A percentile compares a stretch with the other conserved stretches of the same genome.
phyloP scores from a whole-genome alignment of 2,329 filamentous ascomycete genomes.

The Drechslerella coelobrocha region DNA sequence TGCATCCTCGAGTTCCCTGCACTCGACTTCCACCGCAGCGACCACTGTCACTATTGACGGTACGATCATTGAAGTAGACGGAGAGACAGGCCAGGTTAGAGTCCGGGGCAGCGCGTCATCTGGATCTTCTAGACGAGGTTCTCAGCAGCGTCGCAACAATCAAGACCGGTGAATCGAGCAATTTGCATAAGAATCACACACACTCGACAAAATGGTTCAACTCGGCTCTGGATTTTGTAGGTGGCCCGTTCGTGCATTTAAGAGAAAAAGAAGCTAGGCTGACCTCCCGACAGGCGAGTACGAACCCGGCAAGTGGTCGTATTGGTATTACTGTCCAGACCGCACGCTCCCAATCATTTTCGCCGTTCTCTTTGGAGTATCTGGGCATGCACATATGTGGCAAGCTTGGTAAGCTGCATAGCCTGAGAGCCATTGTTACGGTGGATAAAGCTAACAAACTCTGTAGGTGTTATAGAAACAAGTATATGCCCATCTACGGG shows the following conservation, averaged over 20 bases:
- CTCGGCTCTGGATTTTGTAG: slow-evolving; percentile 49
- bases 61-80: slow-evolving; percentile 46
- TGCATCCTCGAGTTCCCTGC: slow-evolving; percentile 42
- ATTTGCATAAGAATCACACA: slow-evolving; percentile 1
- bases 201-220: slow-evolving; percentile 37
- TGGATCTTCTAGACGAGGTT: slow-evolving; percentile 31
- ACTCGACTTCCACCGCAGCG: slow-evolving; percentile 37
- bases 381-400: slow-evolving; percentile 21
- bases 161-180: neutral
- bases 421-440: neutral
- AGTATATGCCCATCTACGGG: slow-evolving; percentile 42
- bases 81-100: slow-evolving; percentile 41
- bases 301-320: slow-evolving; percentile 42
- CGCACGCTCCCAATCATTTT: slow-evolving; percentile 41
- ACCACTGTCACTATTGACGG: slow-evolving; percentile 50
- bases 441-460: slow-evolving; percentile 2
- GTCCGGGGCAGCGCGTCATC: slow-evolving; percentile 30
- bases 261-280: neutral
- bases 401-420: slow-evolving; percentile 37
- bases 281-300: slow-evolving; percentile 36
- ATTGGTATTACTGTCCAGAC: slow-evolving; percentile 46
- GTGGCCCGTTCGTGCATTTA: neutral
- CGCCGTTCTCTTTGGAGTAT: slow-evolving; percentile 36
- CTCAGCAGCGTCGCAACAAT: slow-evolving; percentile 20
- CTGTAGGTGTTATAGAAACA: slow-evolving; percentile 46